phyloP scores from a whole-genome alignment of 495 filamentous ascomycete species.

The Tuber microsphaerosporum region DNA sequence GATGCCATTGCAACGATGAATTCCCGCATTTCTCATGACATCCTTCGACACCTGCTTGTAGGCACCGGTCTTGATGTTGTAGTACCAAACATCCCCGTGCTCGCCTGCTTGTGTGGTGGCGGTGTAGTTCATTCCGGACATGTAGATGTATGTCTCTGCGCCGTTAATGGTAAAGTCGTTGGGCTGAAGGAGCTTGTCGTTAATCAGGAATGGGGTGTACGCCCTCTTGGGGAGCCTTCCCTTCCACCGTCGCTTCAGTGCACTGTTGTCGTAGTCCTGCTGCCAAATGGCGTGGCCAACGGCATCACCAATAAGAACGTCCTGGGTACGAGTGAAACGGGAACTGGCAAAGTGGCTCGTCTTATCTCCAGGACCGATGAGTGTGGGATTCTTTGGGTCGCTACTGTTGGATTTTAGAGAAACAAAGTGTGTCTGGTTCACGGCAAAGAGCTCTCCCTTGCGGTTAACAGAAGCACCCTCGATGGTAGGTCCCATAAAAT shows the following conservation, averaged over 20 bases:
- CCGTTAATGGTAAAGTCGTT: constrained; percentile 22
- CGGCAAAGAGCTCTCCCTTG: constrained; percentile 21
- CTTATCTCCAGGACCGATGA: not conserved
- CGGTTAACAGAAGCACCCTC: constrained; percentile 23
- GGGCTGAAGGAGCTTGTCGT: constrained; percentile 22
- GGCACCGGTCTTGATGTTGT: not conserved
- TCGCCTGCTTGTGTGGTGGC: constrained; percentile 11
- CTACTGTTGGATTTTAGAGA: constrained; percentile 11
- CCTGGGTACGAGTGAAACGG: constrained; percentile 12
- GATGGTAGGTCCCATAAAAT: constrained; percentile 5
- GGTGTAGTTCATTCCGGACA: constrained; percentile 27
- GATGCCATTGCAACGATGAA: constrained; percentile 24
- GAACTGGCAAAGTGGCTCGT: constrained; percentile 16
- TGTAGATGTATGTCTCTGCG: constrained; percentile 17
- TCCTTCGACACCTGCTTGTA: constrained; percentile 13
- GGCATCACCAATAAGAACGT: constrained; percentile 19
- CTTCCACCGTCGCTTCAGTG: not conserved
- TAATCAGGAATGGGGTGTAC: constrained; percentile 6
- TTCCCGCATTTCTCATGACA: constrained; percentile 5
- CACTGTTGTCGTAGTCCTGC: not conserved
- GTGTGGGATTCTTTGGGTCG: constrained; percentile 2
- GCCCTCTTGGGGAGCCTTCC: constrained; percentile 5
- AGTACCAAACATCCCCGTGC: constrained; percentile 13
- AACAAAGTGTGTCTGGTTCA: constrained; percentile 19
- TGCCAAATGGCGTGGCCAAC: constrained; percentile 11